Evolutionary conservation across 2,329 filamentous ascomycete species (phyloP), one percentile per base, ranked within the genome.

Genomic region (Mollisiaceae sp.): DNA sequence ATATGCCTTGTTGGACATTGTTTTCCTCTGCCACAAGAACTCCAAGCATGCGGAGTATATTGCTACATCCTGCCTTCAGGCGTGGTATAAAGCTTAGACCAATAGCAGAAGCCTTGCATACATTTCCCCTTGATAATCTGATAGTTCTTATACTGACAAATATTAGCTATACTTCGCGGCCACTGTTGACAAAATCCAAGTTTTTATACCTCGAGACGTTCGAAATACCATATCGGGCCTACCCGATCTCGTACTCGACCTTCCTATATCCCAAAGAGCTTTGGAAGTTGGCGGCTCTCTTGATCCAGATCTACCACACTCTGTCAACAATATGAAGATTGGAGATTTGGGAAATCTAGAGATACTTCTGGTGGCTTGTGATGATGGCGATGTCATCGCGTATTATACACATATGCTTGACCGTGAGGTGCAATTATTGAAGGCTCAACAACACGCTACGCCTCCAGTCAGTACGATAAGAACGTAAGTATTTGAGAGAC

Each of bases 331-430:
- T 69, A 78, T 94, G 18, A 81, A 90, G 12, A 82, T 91, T 32
- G 90, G 90, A 18, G 85, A 90, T 56, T 78, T 94, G 14, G 92
- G 92, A 0, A 78, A 83, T 8, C 81, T 90, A 59, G 92, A 95
- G 76, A 84, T 93, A 36, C 70, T 94, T 5, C 76, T 92, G 4
- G 79, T 89, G 52, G 85, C 82, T 41, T 92, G 86, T 65, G 92
- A 94, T 71, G 90, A 93, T 67, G 92, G 92, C 8, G 91, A 94
- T 74, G 85, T 93, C 2, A 80, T 87, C 56, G 90, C 85, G 8
- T 94, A 91, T 76, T 88, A 90, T 73, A 89, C 87, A 14, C 62
- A 73, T 32, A 20, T 65, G 0, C 50, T 75, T 14, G 35, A 65
- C 3, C 43, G 65, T 4, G 52, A 65, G 27, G 54, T 71, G 14